Percentiles rank a stretch among this genome's conserved stretches.
These are phyloP conservation scores for Suhomyces atakaporum DNA, from an alignment of 1,139 yeast genomes.

Conservation along the genomic window DNA sequence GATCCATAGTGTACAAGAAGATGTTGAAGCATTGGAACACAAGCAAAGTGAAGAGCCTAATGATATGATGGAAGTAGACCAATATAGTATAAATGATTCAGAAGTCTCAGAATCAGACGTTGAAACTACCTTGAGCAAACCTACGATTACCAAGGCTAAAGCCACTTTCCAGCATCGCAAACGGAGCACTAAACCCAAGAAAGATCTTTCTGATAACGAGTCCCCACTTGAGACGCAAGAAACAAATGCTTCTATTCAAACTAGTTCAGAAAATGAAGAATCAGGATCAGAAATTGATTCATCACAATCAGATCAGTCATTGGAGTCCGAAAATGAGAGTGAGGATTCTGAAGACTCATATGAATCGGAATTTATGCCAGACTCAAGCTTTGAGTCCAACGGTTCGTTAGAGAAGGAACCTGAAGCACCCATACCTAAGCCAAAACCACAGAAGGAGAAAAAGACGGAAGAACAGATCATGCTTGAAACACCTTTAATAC, in stretches of 20 bases:
- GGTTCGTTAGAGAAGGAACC: slow-evolving; percentile 1
- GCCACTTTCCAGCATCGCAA: too few species aligned
- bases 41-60: too few species aligned
- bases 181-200: too few species aligned
- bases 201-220: too few species aligned
- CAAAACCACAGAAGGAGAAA: not conserved
- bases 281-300: slow-evolving; percentile 1
- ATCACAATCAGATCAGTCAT: not conserved
- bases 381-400: slow-evolving; percentile 7
- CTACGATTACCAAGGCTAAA: too few species aligned
- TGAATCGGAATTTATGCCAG: slow-evolving; percentile 10
- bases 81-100: too few species aligned
- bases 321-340: slow-evolving; percentile 2
- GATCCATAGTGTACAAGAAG: too few species aligned
- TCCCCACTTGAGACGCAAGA: too few species aligned
- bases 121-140: too few species aligned
- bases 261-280: slow-evolving; percentile 2
- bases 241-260: too few species aligned
- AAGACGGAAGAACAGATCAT: not conserved
- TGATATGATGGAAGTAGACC: too few species aligned
- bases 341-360: not conserved
- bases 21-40: too few species aligned
- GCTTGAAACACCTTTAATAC: not conserved
- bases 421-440: not conserved
- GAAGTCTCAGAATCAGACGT: slow-evolving; percentile 1